Percentiles rank a stretch among this genome's conserved stretches.
Conservation (phyloP, 352 stramenopile genomes). For the Pythium guiyangense region DNA sequence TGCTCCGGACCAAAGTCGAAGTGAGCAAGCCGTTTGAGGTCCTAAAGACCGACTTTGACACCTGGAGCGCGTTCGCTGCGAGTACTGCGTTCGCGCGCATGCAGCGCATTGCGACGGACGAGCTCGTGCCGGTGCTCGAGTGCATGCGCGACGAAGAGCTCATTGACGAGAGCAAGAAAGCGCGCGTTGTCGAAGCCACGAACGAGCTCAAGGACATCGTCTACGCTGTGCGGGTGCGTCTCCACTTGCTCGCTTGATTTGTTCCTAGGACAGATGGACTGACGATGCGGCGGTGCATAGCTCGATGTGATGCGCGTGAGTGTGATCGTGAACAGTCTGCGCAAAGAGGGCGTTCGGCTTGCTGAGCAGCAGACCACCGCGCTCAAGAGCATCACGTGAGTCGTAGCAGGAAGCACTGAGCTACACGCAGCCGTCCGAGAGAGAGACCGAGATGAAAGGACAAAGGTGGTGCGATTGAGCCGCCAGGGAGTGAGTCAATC, state of each 20-base stretch:
- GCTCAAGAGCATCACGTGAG: constrained; percentile 53
- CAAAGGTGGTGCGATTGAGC: background rate
- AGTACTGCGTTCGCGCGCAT: constrained; percentile 48
- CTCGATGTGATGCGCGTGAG: constrained; percentile 61
- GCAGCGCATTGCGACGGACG: constrained; percentile 26
- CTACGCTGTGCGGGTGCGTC: constrained; percentile 39
- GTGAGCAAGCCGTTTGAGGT: constrained; percentile 63
- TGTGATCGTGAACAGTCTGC: constrained; percentile 52
- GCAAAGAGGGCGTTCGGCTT: constrained; percentile 67
- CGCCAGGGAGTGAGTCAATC: background rate
- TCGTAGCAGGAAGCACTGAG: background rate
- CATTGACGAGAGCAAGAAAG: constrained; percentile 42
- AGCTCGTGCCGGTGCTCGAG: constrained; percentile 40
- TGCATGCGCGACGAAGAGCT: constrained; percentile 41
- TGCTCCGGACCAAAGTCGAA: constrained; percentile 66
- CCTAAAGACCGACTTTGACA: constrained; percentile 27
- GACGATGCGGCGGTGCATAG: constrained; percentile 17
- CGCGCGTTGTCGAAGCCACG: constrained; percentile 18
- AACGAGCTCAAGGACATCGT: constrained; percentile 50
- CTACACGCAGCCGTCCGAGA: background rate
- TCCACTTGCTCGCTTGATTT: background rate
- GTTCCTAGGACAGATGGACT: background rate
- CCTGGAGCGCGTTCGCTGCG: constrained; percentile 46
- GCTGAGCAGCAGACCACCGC: constrained; percentile 68
- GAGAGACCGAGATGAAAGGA: background rate